Conservation (phyloP, 2,329 filamentous ascomycete genomes). For the Pseudogymnoascus pannorum region DNA sequence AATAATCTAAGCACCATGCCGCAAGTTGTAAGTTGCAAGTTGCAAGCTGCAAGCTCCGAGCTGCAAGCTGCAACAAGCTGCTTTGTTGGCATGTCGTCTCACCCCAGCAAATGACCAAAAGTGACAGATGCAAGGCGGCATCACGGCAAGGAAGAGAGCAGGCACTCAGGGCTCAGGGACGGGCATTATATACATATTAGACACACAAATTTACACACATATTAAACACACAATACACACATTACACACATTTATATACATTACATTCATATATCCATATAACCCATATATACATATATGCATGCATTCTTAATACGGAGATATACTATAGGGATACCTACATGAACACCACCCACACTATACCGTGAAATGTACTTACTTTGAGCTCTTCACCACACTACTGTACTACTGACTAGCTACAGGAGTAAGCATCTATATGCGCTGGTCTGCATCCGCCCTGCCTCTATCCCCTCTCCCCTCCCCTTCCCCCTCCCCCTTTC, state of each 20-base stretch:
- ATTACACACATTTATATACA: not conserved
- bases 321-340: not conserved
- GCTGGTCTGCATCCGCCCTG: not conserved
- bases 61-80: no score
- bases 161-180: no score
- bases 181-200: no score
- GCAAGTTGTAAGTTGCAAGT: no score
- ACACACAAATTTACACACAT: no score
- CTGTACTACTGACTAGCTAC: conserved; percentile 2
- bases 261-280: not conserved
- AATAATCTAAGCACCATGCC: no score
- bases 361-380: not conserved
- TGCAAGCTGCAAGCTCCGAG: no score
- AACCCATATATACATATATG: not conserved
- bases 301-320: conserved; percentile 1
- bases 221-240: no score
- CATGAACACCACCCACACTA: not conserved
- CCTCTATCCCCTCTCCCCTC: not conserved
- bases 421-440: not conserved
- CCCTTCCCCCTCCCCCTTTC: not conserved
- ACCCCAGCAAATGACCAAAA: not conserved
- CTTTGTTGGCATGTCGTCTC: not conserved
- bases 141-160: not conserved
- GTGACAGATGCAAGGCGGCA: not conserved
- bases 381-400: not conserved